Evolutionary conservation across 2,329 filamentous ascomycete genomes (phyloP), one percentile per base, ranked within the genome.

Genomic region (Cladophialophora yegresii): DNA sequence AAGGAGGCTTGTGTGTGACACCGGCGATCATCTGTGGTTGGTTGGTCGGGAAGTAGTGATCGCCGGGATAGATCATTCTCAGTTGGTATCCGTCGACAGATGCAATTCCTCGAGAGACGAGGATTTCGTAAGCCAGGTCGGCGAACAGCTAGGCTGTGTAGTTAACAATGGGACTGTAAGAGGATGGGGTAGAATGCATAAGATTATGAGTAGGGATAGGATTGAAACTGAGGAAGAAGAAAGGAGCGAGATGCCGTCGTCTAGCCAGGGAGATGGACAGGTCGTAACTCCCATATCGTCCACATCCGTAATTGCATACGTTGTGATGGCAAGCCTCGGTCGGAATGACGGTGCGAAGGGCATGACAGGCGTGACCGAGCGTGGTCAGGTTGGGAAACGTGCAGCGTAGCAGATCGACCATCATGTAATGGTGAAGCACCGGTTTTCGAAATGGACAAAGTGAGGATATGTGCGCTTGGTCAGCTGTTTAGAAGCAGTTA

Each of bases 121-220:
- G 61, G 61, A 68, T 68, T 50, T 66, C 66, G 60, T 53, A 61
- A 62, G 66, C 66, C 64, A 66, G 50, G 58, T 32, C 64, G 66
- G 23, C 54, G 54, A 57, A 40, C 28, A 59, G 51, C 58, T 65
- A 64, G 59, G 58, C 43, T 56, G 58, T 56, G 49, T 45, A 61
- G 49, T 43, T 54, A 33, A 61, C 47, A 54, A 54, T 62, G 63
- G 22, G 53, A 50, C 57, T 51, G 59, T 54, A 49, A 58, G 13
- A 56, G 45, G 51, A 20, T 3, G 13, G 54, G 53, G 58, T 22
- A 58, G 45, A 61, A 50, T 33, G 26, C 51, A 51, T 23, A 36
- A 57, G 49, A 43, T 50, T 49, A 23, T 30, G 49, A 26, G 20
- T 59, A 60, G 40, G 47, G 47, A 54, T 58, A 56, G 61, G 49